A percentile compares a stretch with the other conserved stretches of the same genome.
phyloP scores from a whole-genome alignment of 2,329 filamentous ascomycete genomes.

The Fusarium annulatum region DNA sequence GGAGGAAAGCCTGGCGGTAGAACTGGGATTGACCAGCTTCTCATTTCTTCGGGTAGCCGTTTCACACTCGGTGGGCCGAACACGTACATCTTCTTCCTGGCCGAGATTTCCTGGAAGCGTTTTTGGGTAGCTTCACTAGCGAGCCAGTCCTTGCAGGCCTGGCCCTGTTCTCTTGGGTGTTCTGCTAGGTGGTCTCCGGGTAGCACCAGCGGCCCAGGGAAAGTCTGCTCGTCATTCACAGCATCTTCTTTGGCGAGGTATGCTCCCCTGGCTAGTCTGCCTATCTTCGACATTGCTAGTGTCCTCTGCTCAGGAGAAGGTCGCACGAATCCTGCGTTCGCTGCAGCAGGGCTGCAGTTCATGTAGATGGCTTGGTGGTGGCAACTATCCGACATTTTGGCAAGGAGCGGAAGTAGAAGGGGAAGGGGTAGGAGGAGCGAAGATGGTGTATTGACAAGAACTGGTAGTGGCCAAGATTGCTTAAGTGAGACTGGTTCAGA shows the following conservation, averaged over 20 bases:
- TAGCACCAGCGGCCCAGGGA: conserved; percentile 69
- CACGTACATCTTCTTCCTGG: background rate
- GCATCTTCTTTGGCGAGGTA: conserved; percentile 19
- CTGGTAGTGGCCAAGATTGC: background rate
- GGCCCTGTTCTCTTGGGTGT: conserved; percentile 62
- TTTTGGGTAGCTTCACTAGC: conserved; percentile 26
- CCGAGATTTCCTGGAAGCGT: conserved; percentile 61
- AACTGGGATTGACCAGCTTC: conserved; percentile 54
- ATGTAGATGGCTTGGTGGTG: background rate
- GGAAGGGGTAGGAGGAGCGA: background rate
- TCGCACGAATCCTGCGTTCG: conserved; percentile 22
- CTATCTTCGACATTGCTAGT: conserved; percentile 27
- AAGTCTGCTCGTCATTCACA: conserved; percentile 49
- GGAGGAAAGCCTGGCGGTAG: conserved; percentile 17
- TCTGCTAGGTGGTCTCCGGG: conserved; percentile 68
- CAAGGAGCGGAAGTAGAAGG: background rate
- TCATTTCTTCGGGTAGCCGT: conserved; percentile 51
- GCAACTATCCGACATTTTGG: background rate
- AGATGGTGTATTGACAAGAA: background rate
- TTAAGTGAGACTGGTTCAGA: background rate
- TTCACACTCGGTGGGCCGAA: conserved; percentile 53
- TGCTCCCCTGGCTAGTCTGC: conserved; percentile 34
- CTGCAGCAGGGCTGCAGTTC: conserved; percentile 25
- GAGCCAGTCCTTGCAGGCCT: conserved; percentile 65
- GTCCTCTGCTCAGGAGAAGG: conserved; percentile 17